A percentile compares a stretch with the other conserved stretches of the same genome.
phyloP scores from a whole-genome alignment of 164 flowering plant species.

The Dillenia suffruticosa region DNA sequence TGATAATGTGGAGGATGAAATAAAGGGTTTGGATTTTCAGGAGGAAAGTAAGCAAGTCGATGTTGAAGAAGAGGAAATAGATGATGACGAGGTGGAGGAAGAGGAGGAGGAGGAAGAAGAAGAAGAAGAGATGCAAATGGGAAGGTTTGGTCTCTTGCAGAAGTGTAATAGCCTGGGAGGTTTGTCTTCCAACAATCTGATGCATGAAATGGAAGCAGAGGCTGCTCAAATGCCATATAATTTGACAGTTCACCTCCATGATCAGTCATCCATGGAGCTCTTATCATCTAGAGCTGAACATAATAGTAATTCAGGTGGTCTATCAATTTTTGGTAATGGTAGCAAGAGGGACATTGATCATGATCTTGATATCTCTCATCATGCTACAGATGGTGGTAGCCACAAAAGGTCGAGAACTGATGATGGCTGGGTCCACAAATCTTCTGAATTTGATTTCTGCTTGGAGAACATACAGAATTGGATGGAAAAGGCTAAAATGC shows the following conservation, averaged over 20 bases:
- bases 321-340: slow-evolving; percentile 37
- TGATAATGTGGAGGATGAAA: slow-evolving; percentile 19
- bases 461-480: slow-evolving; percentile 39
- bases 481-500: slow-evolving; percentile 40
- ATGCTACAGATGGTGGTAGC: slow-evolving; percentile 27
- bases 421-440: slow-evolving; percentile 42
- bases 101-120: slow-evolving; percentile 14
- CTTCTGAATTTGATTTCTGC: slow-evolving; percentile 34
- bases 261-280: slow-evolving; percentile 38
- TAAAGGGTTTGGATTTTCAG: slow-evolving; percentile 18
- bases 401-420: slow-evolving; percentile 59
- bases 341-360: slow-evolving; percentile 49
- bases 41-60: slow-evolving; percentile 5
- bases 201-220: slow-evolving; percentile 46
- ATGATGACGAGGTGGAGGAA: slow-evolving; percentile 24
- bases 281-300: slow-evolving; percentile 30
- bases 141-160: slow-evolving; percentile 19
- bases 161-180: slow-evolving; percentile 27
- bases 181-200: slow-evolving; percentile 37
- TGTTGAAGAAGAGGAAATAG: slow-evolving; percentile 13
- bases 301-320: slow-evolving; percentile 23
- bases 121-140: slow-evolving; percentile 25
- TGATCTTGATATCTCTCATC: slow-evolving; percentile 35
- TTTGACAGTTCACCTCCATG: slow-evolving; percentile 30
- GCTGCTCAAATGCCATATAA: slow-evolving; percentile 26